Percentiles rank a stretch among this genome's conserved stretches.
Conservation (phyloP, 306 rosid genomes). For the Geum urbanum region DNA sequence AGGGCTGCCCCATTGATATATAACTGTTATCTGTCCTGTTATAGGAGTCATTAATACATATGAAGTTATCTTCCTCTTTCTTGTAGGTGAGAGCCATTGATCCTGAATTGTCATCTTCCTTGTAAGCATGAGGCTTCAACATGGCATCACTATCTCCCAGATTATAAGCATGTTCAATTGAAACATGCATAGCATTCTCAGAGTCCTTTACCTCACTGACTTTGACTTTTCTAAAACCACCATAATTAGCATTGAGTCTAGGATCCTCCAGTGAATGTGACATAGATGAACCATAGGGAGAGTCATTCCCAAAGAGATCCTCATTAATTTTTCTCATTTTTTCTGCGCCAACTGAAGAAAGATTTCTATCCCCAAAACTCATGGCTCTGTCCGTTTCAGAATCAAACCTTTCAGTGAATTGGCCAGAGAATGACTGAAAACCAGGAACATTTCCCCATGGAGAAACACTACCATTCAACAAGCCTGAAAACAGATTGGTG, state of each 20-base stretch:
- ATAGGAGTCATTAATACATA: slow-evolving; percentile 33
- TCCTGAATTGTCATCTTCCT: slow-evolving; percentile 30
- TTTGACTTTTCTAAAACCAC: slow-evolving; percentile 68
- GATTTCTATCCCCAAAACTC: slow-evolving; percentile 42
- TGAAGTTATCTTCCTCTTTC: slow-evolving; percentile 42
- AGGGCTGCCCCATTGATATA: slow-evolving; percentile 49
- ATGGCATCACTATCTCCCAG: slow-evolving; percentile 29
- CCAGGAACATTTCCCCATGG: slow-evolving; percentile 55
- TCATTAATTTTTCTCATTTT: slow-evolving; percentile 48
- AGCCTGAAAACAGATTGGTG: slow-evolving; percentile 40
- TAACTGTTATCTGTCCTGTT: slow-evolving; percentile 44
- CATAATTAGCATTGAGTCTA: slow-evolving; percentile 38
- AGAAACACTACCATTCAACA: slow-evolving; percentile 43
- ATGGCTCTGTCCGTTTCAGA: slow-evolving; percentile 32
- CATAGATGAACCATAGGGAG: slow-evolving; percentile 53
- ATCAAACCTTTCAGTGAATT: slow-evolving; percentile 46
- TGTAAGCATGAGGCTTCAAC: slow-evolving; percentile 30
- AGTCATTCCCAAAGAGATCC: slow-evolving; percentile 42
- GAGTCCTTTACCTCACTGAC: slow-evolving; percentile 68
- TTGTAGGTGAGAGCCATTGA: slow-evolving; percentile 40
- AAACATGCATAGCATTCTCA: slow-evolving; percentile 39
- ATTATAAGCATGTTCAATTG: slow-evolving; percentile 40
- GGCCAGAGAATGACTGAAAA: slow-evolving; percentile 50
- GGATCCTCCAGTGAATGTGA: slow-evolving; percentile 53
- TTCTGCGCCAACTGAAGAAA: slow-evolving; percentile 27